Evolutionary conservation across 306 rosid genomes (phyloP).

Genomic region (Coriaria nepalensis): DNA sequence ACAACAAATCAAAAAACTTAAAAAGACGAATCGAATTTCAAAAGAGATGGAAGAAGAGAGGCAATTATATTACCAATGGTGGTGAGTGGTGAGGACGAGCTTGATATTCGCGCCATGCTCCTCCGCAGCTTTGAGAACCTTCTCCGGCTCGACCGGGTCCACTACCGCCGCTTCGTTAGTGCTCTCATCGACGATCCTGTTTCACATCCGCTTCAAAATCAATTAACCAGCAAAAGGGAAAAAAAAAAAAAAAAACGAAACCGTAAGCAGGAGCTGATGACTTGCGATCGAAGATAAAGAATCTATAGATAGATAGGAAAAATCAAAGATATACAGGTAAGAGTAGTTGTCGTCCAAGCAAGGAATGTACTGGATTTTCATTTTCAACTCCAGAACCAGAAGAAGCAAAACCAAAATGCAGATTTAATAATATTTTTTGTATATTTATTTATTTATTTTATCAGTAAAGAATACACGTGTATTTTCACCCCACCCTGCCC

Average conservation of each 20-base stretch:
- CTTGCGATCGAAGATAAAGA: background rate
- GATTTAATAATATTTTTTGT: too few species aligned
- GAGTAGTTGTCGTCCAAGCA: slow-evolving; percentile 46
- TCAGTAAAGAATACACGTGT: too few species aligned
- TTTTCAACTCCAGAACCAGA: slow-evolving; percentile 7
- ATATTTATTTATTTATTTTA: too few species aligned
- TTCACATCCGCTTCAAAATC: background rate
- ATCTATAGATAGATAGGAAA: background rate
- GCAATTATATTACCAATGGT: slow-evolving; percentile 47
- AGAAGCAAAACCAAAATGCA: background rate
- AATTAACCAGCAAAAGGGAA: background rate
- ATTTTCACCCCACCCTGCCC: too few species aligned
- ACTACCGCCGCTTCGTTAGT: slow-evolving; percentile 82
- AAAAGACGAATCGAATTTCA: background rate
- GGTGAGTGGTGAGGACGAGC: slow-evolving; percentile 91
- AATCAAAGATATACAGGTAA: slow-evolving; percentile 22
- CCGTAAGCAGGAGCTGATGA: background rate
- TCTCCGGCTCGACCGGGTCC: slow-evolving; percentile 85
- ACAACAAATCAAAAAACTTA: slow-evolving; percentile 1
- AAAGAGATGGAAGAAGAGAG: background rate
- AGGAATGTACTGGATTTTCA: slow-evolving; percentile 30
- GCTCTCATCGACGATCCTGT: slow-evolving; percentile 63
- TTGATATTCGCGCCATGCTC: slow-evolving; percentile 50
- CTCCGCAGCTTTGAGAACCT: slow-evolving; percentile 51
- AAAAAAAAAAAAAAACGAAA: background rate